Evolutionary conservation across 176 grass and related monocot species (phyloP), one percentile per base, ranked within the genome.

Genomic region (Oryza australiensis): DNA sequence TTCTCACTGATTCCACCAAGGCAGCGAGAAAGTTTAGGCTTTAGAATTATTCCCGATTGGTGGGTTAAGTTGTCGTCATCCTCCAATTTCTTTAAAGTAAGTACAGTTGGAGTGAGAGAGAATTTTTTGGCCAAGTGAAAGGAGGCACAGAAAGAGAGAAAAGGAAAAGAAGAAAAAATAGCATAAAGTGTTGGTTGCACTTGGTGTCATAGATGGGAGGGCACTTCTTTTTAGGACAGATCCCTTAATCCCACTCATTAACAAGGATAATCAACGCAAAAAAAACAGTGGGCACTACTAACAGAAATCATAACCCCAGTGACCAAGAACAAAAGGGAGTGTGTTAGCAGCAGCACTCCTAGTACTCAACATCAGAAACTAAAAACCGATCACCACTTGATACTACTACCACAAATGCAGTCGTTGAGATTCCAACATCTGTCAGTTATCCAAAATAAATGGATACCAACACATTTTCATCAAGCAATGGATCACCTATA

Each of bases 181-280:
- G 15, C 15, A 51, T 26, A 60, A 70, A 77, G 67, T 9, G 66
- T 13, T 60, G 29, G 29, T 29, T 64, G 78, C 65, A 71, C 53
- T 87, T 53, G 40, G 26, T 57, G 77, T 45, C 70, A 67, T 81
- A 24, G 70, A 76, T 82, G 46, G 18, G 51, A 85, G 41, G 64
- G 87, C 87, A 15, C 82, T 71, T 70, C 77, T 77, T 89, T 81
- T 89, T 30, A 89, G 77, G 87, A 57, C 33, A 40, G 72, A 81
- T 85, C 87, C 65, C 67, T 5, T 66, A 55, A 78, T 53, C 76
- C 45, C 76, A 84, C 40, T 29, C 70, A 64, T 68, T 64, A 41
- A 8, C 10, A 24, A 11, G 70, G 22, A 49, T 86, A 60, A 86
- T 75, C 78, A 75, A 43, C 29, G 38, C 28, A 34, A 35, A 35